A percentile compares a stretch with the other conserved stretches of the same genome.
These are phyloP conservation scores for Penicillium parvum DNA, from an alignment of 495 filamentous ascomycete species.

Conservation along the genomic window DNA sequence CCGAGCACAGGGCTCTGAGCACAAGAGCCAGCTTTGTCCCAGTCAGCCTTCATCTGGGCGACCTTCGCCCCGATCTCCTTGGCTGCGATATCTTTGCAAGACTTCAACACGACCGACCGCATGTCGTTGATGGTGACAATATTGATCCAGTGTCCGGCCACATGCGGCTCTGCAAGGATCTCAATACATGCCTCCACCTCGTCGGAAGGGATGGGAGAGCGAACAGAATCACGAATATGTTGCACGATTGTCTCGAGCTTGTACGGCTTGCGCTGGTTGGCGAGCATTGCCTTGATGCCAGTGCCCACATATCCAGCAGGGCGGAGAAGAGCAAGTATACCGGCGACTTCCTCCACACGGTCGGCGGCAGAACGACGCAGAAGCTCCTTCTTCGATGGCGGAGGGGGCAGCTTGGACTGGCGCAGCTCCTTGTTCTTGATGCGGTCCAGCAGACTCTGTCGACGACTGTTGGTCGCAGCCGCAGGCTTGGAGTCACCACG, in stretches of 20 bases:
- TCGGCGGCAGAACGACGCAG: conserved; percentile 36
- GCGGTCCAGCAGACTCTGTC: conserved; percentile 40
- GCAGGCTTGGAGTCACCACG: conserved; percentile 16
- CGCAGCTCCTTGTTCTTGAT: conserved; percentile 43
- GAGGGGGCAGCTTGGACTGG: conserved; percentile 41
- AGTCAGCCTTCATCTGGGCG: conserved; percentile 30
- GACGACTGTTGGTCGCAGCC: conserved; percentile 32
- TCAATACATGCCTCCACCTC: conserved; percentile 43
- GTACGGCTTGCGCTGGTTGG: conserved; percentile 39
- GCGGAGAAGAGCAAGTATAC: conserved; percentile 35
- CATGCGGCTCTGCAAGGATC: conserved; percentile 35
- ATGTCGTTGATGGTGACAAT: conserved; percentile 39
- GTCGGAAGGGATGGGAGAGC: conserved; percentile 35
- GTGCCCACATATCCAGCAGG: conserved; percentile 34
- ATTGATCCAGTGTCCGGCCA: conserved; percentile 44
- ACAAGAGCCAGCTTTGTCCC: conserved; percentile 22
- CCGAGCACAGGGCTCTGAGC: conserved; percentile 6
- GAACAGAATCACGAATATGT: conserved; percentile 38
- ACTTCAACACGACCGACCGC: conserved; percentile 43
- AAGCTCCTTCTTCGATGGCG: conserved; percentile 40
- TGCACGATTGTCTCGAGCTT: conserved; percentile 35
- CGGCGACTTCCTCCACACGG: conserved; percentile 40
- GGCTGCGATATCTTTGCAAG: conserved; percentile 35
- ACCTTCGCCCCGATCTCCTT: conserved; percentile 39
- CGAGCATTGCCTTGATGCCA: conserved; percentile 30